Percentiles rank a stretch among this genome's conserved stretches.
Conservation (phyloP, 2,329 filamentous ascomycete genomes). For the Penicillium rolfsii region DNA sequence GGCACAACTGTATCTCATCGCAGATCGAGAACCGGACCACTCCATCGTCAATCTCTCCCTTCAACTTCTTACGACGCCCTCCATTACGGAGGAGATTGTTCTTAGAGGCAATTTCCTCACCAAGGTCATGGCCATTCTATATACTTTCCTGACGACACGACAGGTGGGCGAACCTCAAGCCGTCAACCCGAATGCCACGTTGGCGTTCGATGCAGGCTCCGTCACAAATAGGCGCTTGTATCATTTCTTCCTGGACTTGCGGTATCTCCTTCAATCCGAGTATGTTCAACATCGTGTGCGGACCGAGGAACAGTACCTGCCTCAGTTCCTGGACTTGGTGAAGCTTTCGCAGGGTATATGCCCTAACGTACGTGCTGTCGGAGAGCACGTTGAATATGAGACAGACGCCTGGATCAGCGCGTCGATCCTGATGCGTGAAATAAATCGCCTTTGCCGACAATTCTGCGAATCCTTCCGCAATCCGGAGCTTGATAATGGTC, state of each 20-base stretch:
- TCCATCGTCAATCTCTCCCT: slow-evolving; percentile 97
- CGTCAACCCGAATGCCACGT: slow-evolving; percentile 79
- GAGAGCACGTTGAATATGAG: slow-evolving; percentile 97
- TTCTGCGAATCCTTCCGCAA: slow-evolving; percentile 84
- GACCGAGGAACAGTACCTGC: slow-evolving; percentile 79
- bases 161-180: slow-evolving; percentile 95
- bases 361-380: slow-evolving; percentile 86
- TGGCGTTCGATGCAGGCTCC: slow-evolving; percentile 91
- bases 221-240: slow-evolving; percentile 95
- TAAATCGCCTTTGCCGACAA: slow-evolving; percentile 87
- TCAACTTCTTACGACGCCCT: slow-evolving; percentile 94
- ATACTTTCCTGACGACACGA: slow-evolving; percentile 93
- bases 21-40: slow-evolving; percentile 93
- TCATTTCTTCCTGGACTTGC: slow-evolving; percentile 94
- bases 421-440: slow-evolving; percentile 89
- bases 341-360: slow-evolving; percentile 97
- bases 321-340: slow-evolving; percentile 93
- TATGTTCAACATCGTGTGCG: slow-evolving; percentile 86
- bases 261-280: slow-evolving; percentile 84
- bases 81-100: slow-evolving; percentile 93
- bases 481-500: slow-evolving; percentile 64
- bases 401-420: slow-evolving; percentile 98
- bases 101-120: slow-evolving; percentile 95
- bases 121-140: slow-evolving; percentile 91
- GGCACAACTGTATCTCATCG: slow-evolving; percentile 92